phyloP scores from a whole-genome alignment of 2,329 filamentous ascomycete species.

The Colletotrichum sp. region DNA sequence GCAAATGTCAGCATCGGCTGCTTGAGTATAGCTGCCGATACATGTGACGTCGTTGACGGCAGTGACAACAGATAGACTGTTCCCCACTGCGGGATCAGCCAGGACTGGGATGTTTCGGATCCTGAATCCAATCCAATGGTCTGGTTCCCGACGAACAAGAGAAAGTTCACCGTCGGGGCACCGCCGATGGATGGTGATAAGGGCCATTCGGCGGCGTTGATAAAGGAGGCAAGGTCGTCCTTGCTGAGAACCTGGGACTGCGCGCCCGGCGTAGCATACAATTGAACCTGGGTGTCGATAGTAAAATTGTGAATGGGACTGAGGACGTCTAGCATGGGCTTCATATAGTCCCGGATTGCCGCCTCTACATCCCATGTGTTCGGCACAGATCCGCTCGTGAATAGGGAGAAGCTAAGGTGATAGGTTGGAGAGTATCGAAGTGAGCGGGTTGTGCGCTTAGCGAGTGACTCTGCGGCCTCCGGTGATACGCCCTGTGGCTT shows the following conservation, averaged over 20 bases:
- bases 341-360: conserved; percentile 81
- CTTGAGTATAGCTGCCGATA: conserved; percentile 71
- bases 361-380: conserved; percentile 91
- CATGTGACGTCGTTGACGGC: conserved; percentile 48
- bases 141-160: conserved; percentile 85
- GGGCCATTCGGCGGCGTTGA: conserved; percentile 98
- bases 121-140: conserved; percentile 63
- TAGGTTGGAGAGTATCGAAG: conserved; percentile 94
- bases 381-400: conserved; percentile 78
- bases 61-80: conserved; percentile 65
- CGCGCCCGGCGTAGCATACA: conserved; percentile 80
- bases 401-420: conserved; percentile 94
- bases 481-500: conserved; percentile 52
- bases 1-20: conserved; percentile 89
- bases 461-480: conserved; percentile 60
- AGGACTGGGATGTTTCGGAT: conserved; percentile 64
- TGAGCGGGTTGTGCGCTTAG: conserved; percentile 79
- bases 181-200: conserved; percentile 91
- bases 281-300: conserved; percentile 93
- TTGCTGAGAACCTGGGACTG: conserved; percentile 73
- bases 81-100: conserved; percentile 97
- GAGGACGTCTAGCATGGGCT: conserved; percentile 80
- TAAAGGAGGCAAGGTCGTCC: conserved; percentile 90
- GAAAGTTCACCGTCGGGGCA: conserved; percentile 94
- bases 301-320: conserved; percentile 92